A percentile compares a stretch with the other conserved stretches of the same genome.
phyloP scores from a whole-genome alignment of 139 green algal genomes.

The Tetraselmis striata region DNA sequence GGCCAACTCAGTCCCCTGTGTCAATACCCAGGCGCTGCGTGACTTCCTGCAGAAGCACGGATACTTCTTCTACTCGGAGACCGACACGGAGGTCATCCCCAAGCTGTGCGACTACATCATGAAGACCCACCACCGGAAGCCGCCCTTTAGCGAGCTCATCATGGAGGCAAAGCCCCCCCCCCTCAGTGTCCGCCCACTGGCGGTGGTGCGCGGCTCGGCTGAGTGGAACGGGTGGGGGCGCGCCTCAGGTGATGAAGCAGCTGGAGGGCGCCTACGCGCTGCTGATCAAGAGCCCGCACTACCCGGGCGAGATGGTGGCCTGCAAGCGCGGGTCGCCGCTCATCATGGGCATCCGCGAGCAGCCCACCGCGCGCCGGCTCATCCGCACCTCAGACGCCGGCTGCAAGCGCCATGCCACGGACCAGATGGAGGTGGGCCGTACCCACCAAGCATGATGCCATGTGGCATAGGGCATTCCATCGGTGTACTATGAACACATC shows the following conservation, averaged over 20 bases:
- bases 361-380: neutral
- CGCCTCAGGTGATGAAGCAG: slow-evolving; percentile 66
- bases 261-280: slow-evolving; percentile 96
- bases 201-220: too few relatives aligned
- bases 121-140: slow-evolving; percentile 39
- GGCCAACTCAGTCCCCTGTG: too few relatives aligned
- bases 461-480: too few relatives aligned
- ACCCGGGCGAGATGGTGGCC: slow-evolving; percentile 92
- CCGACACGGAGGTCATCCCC: slow-evolving; percentile 98
- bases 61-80: slow-evolving; percentile 88
- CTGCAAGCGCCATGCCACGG: neutral
- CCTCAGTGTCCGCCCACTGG: too few relatives aligned
- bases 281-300: slow-evolving; percentile 90
- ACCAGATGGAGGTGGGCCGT: neutral
- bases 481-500: too few relatives aligned
- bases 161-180: neutral
- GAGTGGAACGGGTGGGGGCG: neutral
- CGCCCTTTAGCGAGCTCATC: slow-evolving; percentile 61
- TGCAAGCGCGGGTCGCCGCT: slow-evolving; percentile 91
- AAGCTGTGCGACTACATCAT: slow-evolving; percentile 97
- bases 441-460: too few relatives aligned
- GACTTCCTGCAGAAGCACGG: slow-evolving; percentile 86
- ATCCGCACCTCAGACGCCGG: neutral
- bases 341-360: slow-evolving; percentile 79
- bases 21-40: slow-evolving; percentile 75